These are phyloP conservation scores for Aphanomyces stellatus DNA, from an alignment of 352 stramenopile genomes.

Conservation along the genomic window DNA sequence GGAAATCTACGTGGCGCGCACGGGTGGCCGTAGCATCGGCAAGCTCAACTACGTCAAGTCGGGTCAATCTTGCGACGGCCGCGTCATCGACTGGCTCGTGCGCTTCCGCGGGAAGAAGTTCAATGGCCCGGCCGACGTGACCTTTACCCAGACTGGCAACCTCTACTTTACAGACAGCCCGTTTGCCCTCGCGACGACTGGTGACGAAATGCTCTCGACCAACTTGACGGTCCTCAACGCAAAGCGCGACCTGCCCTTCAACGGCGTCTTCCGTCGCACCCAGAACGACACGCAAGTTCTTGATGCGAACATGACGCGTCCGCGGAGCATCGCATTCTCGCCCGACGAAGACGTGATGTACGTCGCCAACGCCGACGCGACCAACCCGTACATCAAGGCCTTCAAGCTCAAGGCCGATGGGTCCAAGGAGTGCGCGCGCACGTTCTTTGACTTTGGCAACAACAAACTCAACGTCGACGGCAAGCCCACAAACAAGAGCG, in stretches of 20 bases:
- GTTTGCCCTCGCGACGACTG: constrained; percentile 55
- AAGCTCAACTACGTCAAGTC: constrained; percentile 53
- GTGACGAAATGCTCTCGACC: constrained; percentile 29
- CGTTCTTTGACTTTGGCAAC: constrained; percentile 77
- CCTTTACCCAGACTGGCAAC: constrained; percentile 51
- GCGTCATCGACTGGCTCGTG: constrained; percentile 65
- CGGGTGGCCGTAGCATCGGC: constrained; percentile 58
- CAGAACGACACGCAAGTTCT: constrained; percentile 36
- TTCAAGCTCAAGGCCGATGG: constrained; percentile 49
- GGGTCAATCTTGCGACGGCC: constrained; percentile 42
- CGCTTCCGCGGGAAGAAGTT: constrained; percentile 70
- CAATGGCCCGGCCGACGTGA: constrained; percentile 61
- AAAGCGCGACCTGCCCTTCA: constrained; percentile 69
- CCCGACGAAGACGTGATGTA: constrained; percentile 65
- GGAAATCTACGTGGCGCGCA: constrained; percentile 64
- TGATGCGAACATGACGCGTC: constrained; percentile 65
- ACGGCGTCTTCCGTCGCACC: constrained; percentile 58
- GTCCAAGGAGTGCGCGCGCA: constrained; percentile 36
- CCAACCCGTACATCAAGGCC: constrained; percentile 71
- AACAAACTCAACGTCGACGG: constrained; percentile 34
- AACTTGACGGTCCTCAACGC: constrained; percentile 15
- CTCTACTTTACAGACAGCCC: constrained; percentile 77
- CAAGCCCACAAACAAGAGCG: background rate
- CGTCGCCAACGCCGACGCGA: constrained; percentile 67
- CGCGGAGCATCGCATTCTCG: constrained; percentile 80